phyloP scores from a whole-genome alignment of 192 early-diverging fungal species.

The Mortierella alpina region DNA sequence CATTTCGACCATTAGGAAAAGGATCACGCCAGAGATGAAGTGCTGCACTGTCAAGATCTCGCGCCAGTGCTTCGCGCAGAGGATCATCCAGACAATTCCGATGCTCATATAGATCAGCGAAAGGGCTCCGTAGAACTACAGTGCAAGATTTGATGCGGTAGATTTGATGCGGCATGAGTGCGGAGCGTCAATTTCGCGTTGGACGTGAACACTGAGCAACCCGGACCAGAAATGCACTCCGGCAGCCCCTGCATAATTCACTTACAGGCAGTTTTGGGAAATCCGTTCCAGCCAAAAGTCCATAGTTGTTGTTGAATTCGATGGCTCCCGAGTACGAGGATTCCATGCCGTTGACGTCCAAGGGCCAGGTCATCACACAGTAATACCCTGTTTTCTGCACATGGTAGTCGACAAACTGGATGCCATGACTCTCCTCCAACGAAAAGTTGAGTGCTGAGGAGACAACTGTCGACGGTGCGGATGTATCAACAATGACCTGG shows the following conservation, averaged over 20 bases:
- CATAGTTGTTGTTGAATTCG: constrained; percentile 83
- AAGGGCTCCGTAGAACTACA: constrained; percentile 81
- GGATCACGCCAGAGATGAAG: constrained; percentile 85
- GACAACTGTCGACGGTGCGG: constrained; percentile 40
- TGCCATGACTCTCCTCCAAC: constrained; percentile 42
- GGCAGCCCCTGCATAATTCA: not conserved
- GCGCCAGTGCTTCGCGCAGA: constrained; percentile 83
- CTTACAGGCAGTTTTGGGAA: constrained; percentile 88
- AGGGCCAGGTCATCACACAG: constrained; percentile 71
- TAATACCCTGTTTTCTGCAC: constrained; percentile 87
- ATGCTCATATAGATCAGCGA: constrained; percentile 80
- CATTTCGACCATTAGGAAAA: constrained; percentile 91
- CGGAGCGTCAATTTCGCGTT: not conserved
- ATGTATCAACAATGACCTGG: constrained; percentile 66
- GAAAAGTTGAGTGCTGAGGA: constrained; percentile 47
- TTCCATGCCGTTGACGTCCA: constrained; percentile 6
- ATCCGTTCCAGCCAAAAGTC: constrained; percentile 84
- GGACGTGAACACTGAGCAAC: no score
- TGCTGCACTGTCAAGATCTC: constrained; percentile 95
- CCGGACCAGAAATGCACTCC: not conserved
- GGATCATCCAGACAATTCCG: constrained; percentile 80
- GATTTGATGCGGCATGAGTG: not conserved
- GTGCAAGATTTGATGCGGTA: not conserved
- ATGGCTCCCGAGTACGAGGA: constrained; percentile 65
- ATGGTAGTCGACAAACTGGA: constrained; percentile 67